Base-by-base conservation (phyloP, 148 eudicot genomes). In the Rhododendron molle region DNA sequence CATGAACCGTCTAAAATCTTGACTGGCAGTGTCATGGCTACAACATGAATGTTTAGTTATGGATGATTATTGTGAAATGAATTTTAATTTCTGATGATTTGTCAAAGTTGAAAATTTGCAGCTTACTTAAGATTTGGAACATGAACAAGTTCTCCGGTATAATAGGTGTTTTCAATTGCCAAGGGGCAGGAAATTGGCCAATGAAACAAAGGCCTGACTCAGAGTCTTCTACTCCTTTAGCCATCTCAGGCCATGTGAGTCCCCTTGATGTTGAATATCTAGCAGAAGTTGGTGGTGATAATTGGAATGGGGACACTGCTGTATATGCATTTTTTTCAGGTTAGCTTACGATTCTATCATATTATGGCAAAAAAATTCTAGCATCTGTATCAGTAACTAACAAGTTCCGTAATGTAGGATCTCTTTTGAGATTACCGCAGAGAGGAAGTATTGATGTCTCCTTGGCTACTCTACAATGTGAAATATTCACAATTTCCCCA, bases 401-500 rank as follows among this genome's bases (percentile, higher is more conserved):
- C 21, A 47, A 23, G 16, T 46, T 12, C 81, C 40, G 52, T 52
- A 44, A 49, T 80, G 76, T 89, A 91, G 92, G 91, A 85, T 82
- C 89, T 3, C 87, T 89, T 62, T 58, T 85, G 54, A 90, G 84
- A 86, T 83, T 91, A 74, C 79, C 90, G 2, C 82, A 34, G 86
- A 58, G 78, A 49, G 92, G 86, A 83, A 81, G 44, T 7, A 13
- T 89, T 62, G 86, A 88, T 18, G 88, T 92, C 81, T 88, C 91
- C 7, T 85, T 91, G 88, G 85, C 69, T 28, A 87, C 87, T 26
- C 79, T 88, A 34, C 85, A 89, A 49, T 90, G 90, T 65, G 94
- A 92, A 90, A 21, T 92, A 62, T 89, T 86, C 65, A 91, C 92
- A 71, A 82, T 92, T 34, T 89, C 90, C 85, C 93, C 94, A 7